phyloP scores from a whole-genome alignment of 371 early-diverging fungal species.

The Haplosporangium sp. region DNA sequence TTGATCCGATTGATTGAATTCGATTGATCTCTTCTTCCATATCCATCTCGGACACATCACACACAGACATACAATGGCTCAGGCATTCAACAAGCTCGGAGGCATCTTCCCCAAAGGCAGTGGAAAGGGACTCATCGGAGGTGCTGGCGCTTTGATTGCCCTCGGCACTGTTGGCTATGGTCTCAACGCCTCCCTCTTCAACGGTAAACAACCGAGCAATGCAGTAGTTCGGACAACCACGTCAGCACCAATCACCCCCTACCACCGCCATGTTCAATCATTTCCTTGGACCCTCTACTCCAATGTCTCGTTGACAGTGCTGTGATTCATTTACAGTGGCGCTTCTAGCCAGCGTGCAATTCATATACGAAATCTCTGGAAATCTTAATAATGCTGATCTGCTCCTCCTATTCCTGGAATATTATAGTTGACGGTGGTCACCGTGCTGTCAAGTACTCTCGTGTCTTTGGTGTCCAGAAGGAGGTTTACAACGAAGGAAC shows the following conservation, averaged over 20 bases:
- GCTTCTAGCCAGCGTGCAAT: too few relatives aligned
- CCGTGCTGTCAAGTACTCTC: slow-evolving; percentile 97
- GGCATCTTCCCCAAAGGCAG: slow-evolving; percentile 72
- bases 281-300: neutral
- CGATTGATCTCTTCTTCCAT: slow-evolving; percentile 7
- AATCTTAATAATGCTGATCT: neutral
- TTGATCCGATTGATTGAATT: slow-evolving; percentile 5
- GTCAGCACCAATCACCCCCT: neutral
- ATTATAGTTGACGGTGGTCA: slow-evolving; percentile 95
- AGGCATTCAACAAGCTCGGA: slow-evolving; percentile 72
- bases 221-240: neutral
- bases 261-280: neutral
- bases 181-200: slow-evolving; percentile 83
- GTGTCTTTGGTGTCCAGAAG: slow-evolving; percentile 92
- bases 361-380: neutral
- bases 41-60: neutral
- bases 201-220: slow-evolving; percentile 64
- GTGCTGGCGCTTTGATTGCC: slow-evolving; percentile 74
- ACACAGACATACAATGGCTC: slow-evolving; percentile 41
- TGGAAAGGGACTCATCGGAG: slow-evolving; percentile 73
- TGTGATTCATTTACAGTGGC: too few relatives aligned
- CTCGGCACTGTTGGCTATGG: slow-evolving; percentile 80
- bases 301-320: too few relatives aligned
- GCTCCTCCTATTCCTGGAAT: neutral
- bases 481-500: slow-evolving; percentile 94